Evolutionary conservation across 495 filamentous ascomycete species (phyloP).

Genomic region (Talaromyces stipitatus): DNA sequence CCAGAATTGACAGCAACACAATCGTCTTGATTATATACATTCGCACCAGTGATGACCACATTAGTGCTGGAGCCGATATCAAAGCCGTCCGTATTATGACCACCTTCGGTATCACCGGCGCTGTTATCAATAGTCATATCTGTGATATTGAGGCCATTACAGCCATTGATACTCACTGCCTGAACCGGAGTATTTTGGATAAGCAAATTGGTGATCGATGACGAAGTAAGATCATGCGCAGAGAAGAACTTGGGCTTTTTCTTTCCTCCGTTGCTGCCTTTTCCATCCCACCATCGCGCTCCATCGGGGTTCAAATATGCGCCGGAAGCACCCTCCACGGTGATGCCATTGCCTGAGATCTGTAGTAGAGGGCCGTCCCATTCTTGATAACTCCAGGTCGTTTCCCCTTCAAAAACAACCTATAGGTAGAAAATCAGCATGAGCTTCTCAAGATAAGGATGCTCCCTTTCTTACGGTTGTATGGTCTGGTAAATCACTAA

Average conservation of each 20-base stretch:
- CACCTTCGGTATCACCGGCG: constrained; percentile 8
- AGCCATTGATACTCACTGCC: constrained; percentile 10
- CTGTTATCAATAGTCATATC: constrained; percentile 7
- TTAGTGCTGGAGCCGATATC: constrained; percentile 36
- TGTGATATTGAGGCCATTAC: constrained; percentile 7
- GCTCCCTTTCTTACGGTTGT: constrained; percentile 30
- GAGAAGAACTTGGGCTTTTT: constrained; percentile 50
- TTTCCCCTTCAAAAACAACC: constrained; percentile 44
- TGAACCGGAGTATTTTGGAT: constrained; percentile 19
- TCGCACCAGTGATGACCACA: constrained; percentile 24
- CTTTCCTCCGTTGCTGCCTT: constrained; percentile 43
- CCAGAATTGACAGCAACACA: constrained; percentile 41
- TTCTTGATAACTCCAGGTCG: constrained; percentile 41
- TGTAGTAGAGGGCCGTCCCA: constrained; percentile 43
- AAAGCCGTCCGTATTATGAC: constrained; percentile 33
- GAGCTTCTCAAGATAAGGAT: constrained; percentile 8
- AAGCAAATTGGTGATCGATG: constrained; percentile 29
- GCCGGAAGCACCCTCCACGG: constrained; percentile 35
- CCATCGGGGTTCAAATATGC: constrained; percentile 39
- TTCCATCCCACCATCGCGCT: constrained; percentile 43
- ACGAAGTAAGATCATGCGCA: constrained; percentile 31
- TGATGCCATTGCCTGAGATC: constrained; percentile 39
- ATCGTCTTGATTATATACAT: constrained; percentile 38
- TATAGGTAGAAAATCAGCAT: constrained; percentile 4
- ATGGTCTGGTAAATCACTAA: constrained; percentile 32